Conservation (phyloP, 306 rosid genomes). For the Senna tora region DNA sequence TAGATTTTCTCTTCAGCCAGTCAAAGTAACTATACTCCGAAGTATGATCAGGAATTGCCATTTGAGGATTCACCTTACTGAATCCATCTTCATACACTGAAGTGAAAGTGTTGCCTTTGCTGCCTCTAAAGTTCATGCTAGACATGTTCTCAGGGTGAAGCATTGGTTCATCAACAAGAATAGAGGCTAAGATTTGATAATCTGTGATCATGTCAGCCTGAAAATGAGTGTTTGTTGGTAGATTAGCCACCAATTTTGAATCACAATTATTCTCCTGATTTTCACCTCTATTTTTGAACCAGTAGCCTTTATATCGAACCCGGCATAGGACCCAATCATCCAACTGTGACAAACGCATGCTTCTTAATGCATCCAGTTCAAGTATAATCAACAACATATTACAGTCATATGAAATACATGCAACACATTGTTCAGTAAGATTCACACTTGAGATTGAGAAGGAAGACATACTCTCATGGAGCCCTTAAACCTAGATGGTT, state of each 20-base stretch:
- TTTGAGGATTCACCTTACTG: slow-evolving; percentile 43
- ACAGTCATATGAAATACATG: too few species aligned
- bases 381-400: too few species aligned
- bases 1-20: slow-evolving; percentile 40
- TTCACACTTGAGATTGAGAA: not conserved
- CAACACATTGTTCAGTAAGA: not conserved
- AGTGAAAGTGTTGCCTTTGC: slow-evolving; percentile 29
- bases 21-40: slow-evolving; percentile 41
- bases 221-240: slow-evolving; percentile 32
- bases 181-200: slow-evolving; percentile 55
- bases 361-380: too few species aligned
- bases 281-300: slow-evolving; percentile 43
- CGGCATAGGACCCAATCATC: slow-evolving; percentile 87
- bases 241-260: slow-evolving; percentile 29
- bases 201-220: slow-evolving; percentile 45
- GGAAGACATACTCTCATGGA: slow-evolving; percentile 3
- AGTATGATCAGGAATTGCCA: slow-evolving; percentile 37
- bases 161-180: slow-evolving; percentile 57
- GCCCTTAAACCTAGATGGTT: not conserved
- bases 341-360: slow-evolving; percentile 47
- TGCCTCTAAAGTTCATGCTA: slow-evolving; percentile 30
- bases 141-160: slow-evolving; percentile 48
- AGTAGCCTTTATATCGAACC: slow-evolving; percentile 60
- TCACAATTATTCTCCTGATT: slow-evolving; percentile 45
- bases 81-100: slow-evolving; percentile 42